Base-by-base conservation (phyloP, 192 early-diverging fungal species). In the Phycomyces nitens region DNA sequence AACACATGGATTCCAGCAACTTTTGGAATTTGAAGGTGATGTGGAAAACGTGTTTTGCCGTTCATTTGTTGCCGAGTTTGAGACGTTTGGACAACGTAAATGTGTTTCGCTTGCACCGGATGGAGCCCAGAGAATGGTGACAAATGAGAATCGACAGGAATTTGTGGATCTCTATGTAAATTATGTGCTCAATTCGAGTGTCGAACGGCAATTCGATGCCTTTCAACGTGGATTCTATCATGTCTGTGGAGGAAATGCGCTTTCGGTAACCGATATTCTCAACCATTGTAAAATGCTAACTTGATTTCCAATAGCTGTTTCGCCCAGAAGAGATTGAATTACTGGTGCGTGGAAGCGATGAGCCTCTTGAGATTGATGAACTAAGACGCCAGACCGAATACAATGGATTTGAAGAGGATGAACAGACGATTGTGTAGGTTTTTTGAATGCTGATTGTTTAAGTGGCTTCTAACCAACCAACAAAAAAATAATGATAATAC, bases 301-400 rank as follows among this genome's bases (percentile, higher is more conserved):
- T 47, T 3, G 21, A 23, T 50, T 27, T 43, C 22, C 40, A 22
- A 26, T 40, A 80, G 29, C 72, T 95, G 39, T 97, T 97, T 70
- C 79, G 91, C 69, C 86, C 95, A 6, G 93, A 94, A 75, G 96
- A 98, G 64, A 89, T 98, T 51, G 92, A 96, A 73, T 77, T 92
- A 62, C 76, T 96, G 27, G 89, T 98, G 26, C 82, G 92, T 60
- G 96, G 96, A 12, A 88, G 90, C 53, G 85, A 82, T 38, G 86
- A 84, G 64, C 79, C 83, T n/a, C 39, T 88, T 18, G 79, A 85
- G 34, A 75, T 86, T 56, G 78, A 83, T 44, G 74, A 82, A 40
- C 60, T 88, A 50, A 64, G 72, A 26, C 65, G 72, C 4, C 79
- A 82, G 22, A 84, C 86, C 0, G 68, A 75, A 29, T 87, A 87